phyloP scores from a whole-genome alignment of 2,329 filamentous ascomycete species.

The Colletotrichum magnum region DNA sequence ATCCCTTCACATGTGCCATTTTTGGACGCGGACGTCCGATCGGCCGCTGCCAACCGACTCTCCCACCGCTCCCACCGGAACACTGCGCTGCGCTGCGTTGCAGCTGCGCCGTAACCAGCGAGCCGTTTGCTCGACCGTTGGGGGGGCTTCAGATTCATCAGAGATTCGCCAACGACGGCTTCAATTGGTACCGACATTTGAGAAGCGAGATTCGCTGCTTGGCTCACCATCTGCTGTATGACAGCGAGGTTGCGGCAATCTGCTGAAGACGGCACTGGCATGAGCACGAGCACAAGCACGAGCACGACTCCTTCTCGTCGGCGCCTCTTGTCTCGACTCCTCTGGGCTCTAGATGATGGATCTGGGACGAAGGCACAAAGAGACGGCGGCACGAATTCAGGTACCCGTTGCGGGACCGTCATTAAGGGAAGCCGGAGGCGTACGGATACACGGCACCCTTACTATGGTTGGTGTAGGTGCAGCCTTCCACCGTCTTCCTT shows the following conservation, averaged over 20 bases:
- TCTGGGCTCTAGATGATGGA: not conserved
- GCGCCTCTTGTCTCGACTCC: not conserved
- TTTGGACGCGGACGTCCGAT: constrained; percentile 29
- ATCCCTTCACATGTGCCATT: constrained; percentile 19
- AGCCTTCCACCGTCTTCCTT: constrained; percentile 5
- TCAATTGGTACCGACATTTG: not conserved
- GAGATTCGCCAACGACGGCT: not conserved
- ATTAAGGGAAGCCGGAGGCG: too few relatives aligned
- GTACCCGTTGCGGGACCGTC: constrained; percentile 12
- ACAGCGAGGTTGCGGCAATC: constrained; percentile 14
- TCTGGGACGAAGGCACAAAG: not conserved
- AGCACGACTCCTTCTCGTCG: not conserved
- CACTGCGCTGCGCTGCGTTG: not conserved
- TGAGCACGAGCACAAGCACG: not conserved
- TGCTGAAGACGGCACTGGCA: constrained; percentile 19
- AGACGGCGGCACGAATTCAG: constrained; percentile 9
- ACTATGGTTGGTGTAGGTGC: too few relatives aligned
- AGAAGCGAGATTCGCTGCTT: constrained; percentile 21
- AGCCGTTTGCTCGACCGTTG: constrained; percentile 9
- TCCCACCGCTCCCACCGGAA: not conserved
- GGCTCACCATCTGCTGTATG: constrained; percentile 8
- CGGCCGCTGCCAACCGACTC: constrained; percentile 18
- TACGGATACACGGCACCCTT: too few relatives aligned
- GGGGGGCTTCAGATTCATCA: not conserved
- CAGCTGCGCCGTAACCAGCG: not conserved